phyloP scores from a whole-genome alignment of 73 alveolate genomes.

The Uronychia setigera region DNA sequence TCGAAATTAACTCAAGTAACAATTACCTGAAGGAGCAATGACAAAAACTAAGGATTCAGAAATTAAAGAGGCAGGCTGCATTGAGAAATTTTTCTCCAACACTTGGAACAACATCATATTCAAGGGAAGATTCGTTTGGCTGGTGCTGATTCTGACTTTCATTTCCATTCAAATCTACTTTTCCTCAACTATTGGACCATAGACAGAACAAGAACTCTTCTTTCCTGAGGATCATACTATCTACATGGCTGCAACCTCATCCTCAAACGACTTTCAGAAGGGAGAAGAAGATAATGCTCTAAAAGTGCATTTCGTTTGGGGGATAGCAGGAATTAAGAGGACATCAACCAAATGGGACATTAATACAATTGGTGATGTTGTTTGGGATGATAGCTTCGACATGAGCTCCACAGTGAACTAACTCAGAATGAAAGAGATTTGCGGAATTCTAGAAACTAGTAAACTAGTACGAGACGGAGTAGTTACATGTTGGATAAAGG shows the following conservation, averaged over 20 bases:
- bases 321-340: neutral
- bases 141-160: neutral
- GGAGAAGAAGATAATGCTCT: neutral
- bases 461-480: neutral
- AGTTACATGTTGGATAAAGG: constrained; percentile 5
- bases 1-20: neutral
- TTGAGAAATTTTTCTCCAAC: constrained; percentile 14
- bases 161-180: neutral
- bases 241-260: neutral
- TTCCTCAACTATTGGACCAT: neutral
- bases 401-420: constrained; percentile 6
- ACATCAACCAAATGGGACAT: neutral
- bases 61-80: neutral
- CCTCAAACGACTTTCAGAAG: neutral
- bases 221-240: constrained; percentile 19
- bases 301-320: constrained; percentile 21
- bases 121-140: neutral
- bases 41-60: too few species aligned
- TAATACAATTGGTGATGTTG: neutral
- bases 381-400: constrained; percentile 16
- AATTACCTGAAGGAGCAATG: too few species aligned
- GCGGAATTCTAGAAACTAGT: constrained; percentile 7
- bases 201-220: neutral
- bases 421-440: neutral
- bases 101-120: constrained; percentile 12